Base-by-base conservation (phyloP, 352 stramenopile species). In the Pythium volutum region DNA sequence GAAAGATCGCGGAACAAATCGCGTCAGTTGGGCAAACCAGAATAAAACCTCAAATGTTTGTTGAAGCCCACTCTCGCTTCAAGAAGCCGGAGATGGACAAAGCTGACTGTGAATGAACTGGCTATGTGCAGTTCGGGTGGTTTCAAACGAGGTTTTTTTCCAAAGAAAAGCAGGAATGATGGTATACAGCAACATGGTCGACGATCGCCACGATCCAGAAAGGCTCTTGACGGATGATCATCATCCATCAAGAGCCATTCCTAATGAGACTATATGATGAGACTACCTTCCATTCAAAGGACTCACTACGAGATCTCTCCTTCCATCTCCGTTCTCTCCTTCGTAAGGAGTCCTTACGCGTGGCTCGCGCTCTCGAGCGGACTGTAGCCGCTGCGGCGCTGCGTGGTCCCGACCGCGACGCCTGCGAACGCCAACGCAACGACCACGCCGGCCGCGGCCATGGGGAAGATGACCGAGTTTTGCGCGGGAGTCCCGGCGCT, bases 311-410 rank as follows among this genome's bases (percentile, higher is more conserved):
- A 15, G 22, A 10, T 12, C 11, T 29, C 33, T 41, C 26, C 47
- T 23, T 36, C 22, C 43, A 50, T 11, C 6, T 14, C n/a, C 20
- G 27, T n/a, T n/a, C n/a, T n/a, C n/a, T n/a, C n/a, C n/a, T n/a
- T n/a, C n/a, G n/a, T n/a, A n/a, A n/a, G n/a, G n/a, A n/a, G n/a
- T 6, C n/a, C 23, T 25, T 42, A 55, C 26, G 31, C 29, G 16
- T 34, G 16, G 22, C 16, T 27, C 23, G 18, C 4, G n/a, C 9
- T n/a, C 8, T 48, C 25, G 20, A 64, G 34, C 3, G 27, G 16
- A 9, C 48, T 16, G 39, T 66, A 66, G 49, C 59, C 59, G 26
- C 41, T 59, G 31, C 59, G 59, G 42, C 59, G 59, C 26, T 41
- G 49, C 29, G 41, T 20, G 22, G 59, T 66, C n/a, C 33, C 39